These are phyloP conservation scores for Sporobolomyces pararoseus DNA, from an alignment of 768 basidiomycete species.

Conservation along the genomic window DNA sequence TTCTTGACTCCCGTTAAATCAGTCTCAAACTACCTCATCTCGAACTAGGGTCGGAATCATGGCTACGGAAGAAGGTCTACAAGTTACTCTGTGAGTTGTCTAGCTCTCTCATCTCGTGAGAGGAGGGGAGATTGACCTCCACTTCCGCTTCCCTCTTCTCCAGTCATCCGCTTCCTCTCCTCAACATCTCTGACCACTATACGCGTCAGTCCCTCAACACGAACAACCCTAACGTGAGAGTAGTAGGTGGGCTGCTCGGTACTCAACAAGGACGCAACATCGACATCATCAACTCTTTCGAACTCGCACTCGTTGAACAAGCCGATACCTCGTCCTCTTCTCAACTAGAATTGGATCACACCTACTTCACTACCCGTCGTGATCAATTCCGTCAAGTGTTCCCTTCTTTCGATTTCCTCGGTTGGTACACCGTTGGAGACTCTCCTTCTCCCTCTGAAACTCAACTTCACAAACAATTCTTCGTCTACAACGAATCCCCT, in stretches of 20 bases:
- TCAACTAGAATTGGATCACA: conserved; percentile 65
- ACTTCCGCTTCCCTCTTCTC: neutral
- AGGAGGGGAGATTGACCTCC: neutral
- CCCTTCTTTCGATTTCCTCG: conserved; percentile 92
- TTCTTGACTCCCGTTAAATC: neutral
- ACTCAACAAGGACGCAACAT: conserved; percentile 91
- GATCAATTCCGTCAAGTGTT: conserved; percentile 99
- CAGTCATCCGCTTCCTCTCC: conserved; percentile 92
- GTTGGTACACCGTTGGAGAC: conserved; percentile 91
- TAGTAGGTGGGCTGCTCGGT: conserved; percentile 87
- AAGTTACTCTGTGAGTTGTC: conserved; percentile 20
- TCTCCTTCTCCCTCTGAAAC: conserved; percentile 71
- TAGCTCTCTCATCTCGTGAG: neutral
- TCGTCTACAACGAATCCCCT: conserved; percentile 77
- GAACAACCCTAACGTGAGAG: conserved; percentile 54
- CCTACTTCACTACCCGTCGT: conserved; percentile 71
- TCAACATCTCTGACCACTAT: conserved; percentile 93
- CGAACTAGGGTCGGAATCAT: neutral
- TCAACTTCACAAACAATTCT: conserved; percentile 82
- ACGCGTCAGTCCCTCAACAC: conserved; percentile 77
- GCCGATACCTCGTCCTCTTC: conserved; percentile 52
- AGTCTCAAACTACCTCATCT: neutral
- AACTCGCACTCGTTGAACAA: conserved; percentile 60
- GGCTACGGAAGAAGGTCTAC: conserved; percentile 18
- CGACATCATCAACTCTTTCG: conserved; percentile 95